Conservation (phyloP, 2,329 filamentous ascomycete species). For the Cryphonectria japonica region DNA sequence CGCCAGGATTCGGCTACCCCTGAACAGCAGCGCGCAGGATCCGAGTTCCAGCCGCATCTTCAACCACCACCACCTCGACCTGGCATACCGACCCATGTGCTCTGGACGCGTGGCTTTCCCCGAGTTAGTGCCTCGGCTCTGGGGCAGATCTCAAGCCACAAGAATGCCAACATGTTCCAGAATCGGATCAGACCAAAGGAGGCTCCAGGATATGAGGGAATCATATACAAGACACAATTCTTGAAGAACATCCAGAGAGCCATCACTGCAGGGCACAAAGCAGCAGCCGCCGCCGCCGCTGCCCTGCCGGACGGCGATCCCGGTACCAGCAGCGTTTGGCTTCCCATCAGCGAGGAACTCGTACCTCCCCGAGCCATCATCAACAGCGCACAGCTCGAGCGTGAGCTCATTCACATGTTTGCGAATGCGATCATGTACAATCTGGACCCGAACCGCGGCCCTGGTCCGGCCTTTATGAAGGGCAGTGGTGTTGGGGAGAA, state of each 20-base stretch:
- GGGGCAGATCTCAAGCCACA: conserved; percentile 77
- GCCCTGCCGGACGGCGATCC: conserved; percentile 64
- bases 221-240: conserved; percentile 76
- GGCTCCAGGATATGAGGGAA: conserved; percentile 74
- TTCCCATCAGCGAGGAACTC: conserved; percentile 75
- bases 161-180: conserved; percentile 79
- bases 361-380: conserved; percentile 88
- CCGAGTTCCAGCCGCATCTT: conserved; percentile 19
- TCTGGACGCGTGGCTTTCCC: conserved; percentile 76
- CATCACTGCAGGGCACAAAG: conserved; percentile 72
- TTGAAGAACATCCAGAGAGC: conserved; percentile 77
- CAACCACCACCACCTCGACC: conserved; percentile 23
- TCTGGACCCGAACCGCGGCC: conserved; percentile 74
- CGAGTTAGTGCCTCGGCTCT: conserved; percentile 74
- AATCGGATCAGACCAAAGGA: conserved; percentile 74
- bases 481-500: conserved; percentile 42
- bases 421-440: conserved; percentile 99
- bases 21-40: conserved; percentile 20
- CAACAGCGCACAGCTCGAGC: conserved; percentile 89
- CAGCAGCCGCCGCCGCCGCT: conserved; percentile 62
- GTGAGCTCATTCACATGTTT: conserved; percentile 95
- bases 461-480: conserved; percentile 64
- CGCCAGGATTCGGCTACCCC: conserved; percentile 53
- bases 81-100: conserved; percentile 63
- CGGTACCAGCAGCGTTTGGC: conserved; percentile 59